These are phyloP conservation scores for Crinitomyces ghanaensis DNA, from an alignment of 805 yeast species.

Conservation along the genomic window DNA sequence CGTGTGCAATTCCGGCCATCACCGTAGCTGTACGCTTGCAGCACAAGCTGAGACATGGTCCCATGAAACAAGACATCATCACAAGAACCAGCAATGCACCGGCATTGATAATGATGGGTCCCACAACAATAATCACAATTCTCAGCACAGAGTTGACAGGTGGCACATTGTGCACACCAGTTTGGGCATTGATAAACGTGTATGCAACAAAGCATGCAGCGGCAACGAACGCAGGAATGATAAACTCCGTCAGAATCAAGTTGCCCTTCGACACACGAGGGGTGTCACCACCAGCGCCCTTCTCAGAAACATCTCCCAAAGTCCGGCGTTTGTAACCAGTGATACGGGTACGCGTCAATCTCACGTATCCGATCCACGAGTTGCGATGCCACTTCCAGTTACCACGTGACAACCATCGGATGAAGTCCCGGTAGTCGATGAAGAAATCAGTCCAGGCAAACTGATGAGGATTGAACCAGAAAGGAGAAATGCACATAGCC, in stretches of 20 bases:
- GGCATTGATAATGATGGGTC: constrained; percentile 81
- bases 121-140: constrained; percentile 52
- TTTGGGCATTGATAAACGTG: constrained; percentile 75
- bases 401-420: constrained; percentile 65
- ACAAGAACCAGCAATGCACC: constrained; percentile 72
- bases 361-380: constrained; percentile 60
- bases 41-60: constrained; percentile 88
- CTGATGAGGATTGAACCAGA: constrained; percentile 88
- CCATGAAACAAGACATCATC: constrained; percentile 90
- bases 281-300: constrained; percentile 49
- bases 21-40: constrained; percentile 96
- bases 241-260: constrained; percentile 66
- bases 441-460: constrained; percentile 82
- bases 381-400: constrained; percentile 40
- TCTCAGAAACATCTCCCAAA: constrained; percentile 44
- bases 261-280: constrained; percentile 71
- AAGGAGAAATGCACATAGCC: constrained; percentile 76
- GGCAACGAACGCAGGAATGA: constrained; percentile 61
- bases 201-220: constrained; percentile 62
- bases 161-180: constrained; percentile 45
- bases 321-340: constrained; percentile 70
- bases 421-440: constrained; percentile 75
- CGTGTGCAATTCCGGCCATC: constrained; percentile 92
- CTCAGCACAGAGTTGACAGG: constrained; percentile 52
- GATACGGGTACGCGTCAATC: constrained; percentile 59